These are phyloP conservation scores for Xylariales sp. DNA, from an alignment of 2,329 filamentous ascomycete genomes.

Conservation along the genomic window DNA sequence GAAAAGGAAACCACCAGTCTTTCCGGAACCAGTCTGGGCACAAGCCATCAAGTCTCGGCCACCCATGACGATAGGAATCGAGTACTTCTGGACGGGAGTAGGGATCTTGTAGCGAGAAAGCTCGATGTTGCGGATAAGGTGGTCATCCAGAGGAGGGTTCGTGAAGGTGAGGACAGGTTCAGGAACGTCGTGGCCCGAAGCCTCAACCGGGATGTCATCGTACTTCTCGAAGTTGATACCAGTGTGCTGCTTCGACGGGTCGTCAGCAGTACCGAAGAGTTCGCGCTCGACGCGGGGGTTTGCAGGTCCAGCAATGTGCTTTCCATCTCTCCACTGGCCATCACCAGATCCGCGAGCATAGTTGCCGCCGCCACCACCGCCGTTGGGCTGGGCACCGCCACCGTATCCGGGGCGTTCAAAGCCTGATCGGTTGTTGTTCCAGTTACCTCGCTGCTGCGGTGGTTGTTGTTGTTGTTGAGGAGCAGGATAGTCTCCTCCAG, in stretches of 20 bases:
- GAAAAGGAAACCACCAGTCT: constrained; percentile 99
- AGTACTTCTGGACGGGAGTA: constrained; percentile 98
- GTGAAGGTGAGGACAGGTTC: constrained; percentile 88
- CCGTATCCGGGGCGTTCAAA: constrained; percentile 64
- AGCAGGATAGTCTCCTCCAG: constrained; percentile 32
- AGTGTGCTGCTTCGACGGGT: constrained; percentile 91
- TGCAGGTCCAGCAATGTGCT: constrained; percentile 85
- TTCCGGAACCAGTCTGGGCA: constrained; percentile 98
- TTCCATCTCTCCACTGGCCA: constrained; percentile 93
- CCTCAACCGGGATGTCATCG: constrained; percentile 98
- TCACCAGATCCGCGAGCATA: constrained; percentile 81
- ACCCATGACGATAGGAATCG: constrained; percentile 96
- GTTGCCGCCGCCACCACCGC: constrained; percentile 48
- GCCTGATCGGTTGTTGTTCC: constrained; percentile 22
- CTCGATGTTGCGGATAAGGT: constrained; percentile 88
- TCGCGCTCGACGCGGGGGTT: constrained; percentile 93
- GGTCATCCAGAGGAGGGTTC: constrained; percentile 92
- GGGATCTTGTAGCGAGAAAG: constrained; percentile 92
- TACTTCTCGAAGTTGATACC: constrained; percentile 99
- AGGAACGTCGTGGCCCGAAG: constrained; percentile 87
- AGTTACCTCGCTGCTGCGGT: constrained; percentile 3
- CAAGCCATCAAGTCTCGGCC: constrained; percentile 99
- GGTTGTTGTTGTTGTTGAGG: constrained; percentile 17
- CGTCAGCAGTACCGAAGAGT: constrained; percentile 86
- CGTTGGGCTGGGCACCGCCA: constrained; percentile 38